phyloP scores from a whole-genome alignment of 345 rosid species.

The Populus nigra region DNA sequence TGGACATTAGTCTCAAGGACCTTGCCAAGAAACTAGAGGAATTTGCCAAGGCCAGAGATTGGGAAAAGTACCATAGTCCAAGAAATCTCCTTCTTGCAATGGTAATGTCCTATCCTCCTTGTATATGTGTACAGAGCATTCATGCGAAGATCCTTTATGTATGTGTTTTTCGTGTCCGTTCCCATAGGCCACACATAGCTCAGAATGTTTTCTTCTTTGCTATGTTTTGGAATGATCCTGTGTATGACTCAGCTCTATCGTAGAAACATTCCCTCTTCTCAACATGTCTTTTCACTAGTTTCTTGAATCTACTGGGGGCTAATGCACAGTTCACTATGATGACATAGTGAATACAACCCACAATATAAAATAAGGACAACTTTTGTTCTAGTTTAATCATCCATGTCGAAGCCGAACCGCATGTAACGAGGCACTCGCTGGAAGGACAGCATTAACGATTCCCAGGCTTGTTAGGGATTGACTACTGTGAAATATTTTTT shows the following conservation, averaged over 20 bases:
- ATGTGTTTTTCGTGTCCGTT: neutral
- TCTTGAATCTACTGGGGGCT: no score
- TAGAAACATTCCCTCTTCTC: no score
- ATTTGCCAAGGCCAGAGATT: constrained; percentile 46
- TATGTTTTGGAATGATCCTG: neutral
- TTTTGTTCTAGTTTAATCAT: neutral
- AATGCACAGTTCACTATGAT: no score
- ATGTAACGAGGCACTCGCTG: neutral
- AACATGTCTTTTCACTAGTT: no score
- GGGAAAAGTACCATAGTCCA: constrained; percentile 46
- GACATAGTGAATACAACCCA: no score
- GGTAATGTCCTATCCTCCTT: constrained; percentile 22
- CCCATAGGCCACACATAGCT: neutral
- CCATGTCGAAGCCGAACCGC: neutral
- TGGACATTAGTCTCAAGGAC: constrained; percentile 43
- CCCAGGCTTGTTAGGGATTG: neutral
- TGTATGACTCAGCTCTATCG: neutral
- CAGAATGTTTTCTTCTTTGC: neutral
- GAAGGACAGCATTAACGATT: neutral
- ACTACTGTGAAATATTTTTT: neutral
- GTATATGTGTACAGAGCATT: neutral
- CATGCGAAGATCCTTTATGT: neutral
- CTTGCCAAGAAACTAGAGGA: constrained; percentile 43
- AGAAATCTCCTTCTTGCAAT: constrained; percentile 55
- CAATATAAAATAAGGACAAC: neutral